These are phyloP conservation scores for Diplodia intermedia DNA, from an alignment of 2,329 filamentous ascomycete species.

Conservation along the genomic window DNA sequence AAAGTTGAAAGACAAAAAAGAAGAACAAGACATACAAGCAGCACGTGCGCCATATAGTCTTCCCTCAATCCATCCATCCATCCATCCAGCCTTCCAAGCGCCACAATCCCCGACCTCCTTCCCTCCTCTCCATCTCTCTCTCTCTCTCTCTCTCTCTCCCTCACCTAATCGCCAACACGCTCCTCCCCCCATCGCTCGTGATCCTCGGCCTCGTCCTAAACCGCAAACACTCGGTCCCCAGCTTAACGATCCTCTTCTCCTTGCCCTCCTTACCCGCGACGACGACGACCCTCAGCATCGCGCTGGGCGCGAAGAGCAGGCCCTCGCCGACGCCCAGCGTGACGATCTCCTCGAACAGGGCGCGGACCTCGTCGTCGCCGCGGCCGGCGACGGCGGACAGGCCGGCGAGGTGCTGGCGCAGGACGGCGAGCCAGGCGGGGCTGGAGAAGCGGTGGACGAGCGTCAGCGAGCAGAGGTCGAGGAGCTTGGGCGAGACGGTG, in stretches of 20 bases:
- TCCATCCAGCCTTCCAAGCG: neutral
- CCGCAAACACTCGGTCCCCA: constrained; percentile 29
- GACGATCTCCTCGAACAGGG: constrained; percentile 57
- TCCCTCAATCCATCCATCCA: neutral
- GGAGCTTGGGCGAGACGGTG: constrained; percentile 69
- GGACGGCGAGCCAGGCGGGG: constrained; percentile 65
- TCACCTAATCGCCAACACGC: constrained; percentile 29
- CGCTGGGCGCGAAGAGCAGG: constrained; percentile 26
- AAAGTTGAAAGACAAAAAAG: neutral
- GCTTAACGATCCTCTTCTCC: constrained; percentile 6
- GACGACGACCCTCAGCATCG: constrained; percentile 3
- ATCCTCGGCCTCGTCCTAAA: constrained; percentile 29
- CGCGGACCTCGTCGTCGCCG: constrained; percentile 36
- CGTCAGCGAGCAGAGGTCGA: constrained; percentile 75
- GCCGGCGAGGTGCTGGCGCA: constrained; percentile 58
- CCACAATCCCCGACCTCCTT: neutral
- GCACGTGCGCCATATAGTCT: no score
- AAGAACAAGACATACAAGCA: neutral
- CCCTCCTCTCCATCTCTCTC: neutral
- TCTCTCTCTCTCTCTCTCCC: neutral
- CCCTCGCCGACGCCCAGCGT: constrained; percentile 40
- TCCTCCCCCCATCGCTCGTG: constrained; percentile 31
- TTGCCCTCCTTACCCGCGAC: neutral
- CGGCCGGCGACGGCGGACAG: constrained; percentile 36
- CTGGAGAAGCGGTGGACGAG: constrained; percentile 75